These are phyloP conservation scores for Penicillium waksmanii DNA, from an alignment of 495 filamentous ascomycete genomes.

Conservation along the genomic window DNA sequence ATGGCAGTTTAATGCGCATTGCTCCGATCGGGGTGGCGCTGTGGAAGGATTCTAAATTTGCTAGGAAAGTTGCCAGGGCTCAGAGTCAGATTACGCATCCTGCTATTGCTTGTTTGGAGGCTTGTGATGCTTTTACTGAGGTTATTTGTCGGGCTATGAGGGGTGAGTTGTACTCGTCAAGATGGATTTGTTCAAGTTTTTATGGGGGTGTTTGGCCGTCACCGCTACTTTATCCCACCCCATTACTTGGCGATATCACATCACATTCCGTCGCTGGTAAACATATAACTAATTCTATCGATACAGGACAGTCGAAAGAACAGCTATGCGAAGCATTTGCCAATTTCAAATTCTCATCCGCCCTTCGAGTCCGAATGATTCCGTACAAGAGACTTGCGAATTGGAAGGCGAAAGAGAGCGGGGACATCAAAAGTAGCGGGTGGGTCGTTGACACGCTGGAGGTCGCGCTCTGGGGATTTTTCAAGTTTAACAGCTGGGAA, in stretches of 20 bases:
- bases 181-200: too few species aligned
- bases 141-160: slow-evolving; percentile 31
- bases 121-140: slow-evolving; percentile 45
- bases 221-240: neutral
- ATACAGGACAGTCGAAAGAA: slow-evolving; percentile 27
- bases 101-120: slow-evolving; percentile 40
- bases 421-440: slow-evolving; percentile 39
- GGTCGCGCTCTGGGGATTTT: slow-evolving; percentile 52
- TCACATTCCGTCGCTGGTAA: neutral
- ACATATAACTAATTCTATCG: neutral
- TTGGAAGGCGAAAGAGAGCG: slow-evolving; percentile 21
- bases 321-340: slow-evolving; percentile 18
- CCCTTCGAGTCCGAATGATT: slow-evolving; percentile 26
- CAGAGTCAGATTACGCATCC: slow-evolving; percentile 47
- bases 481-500: slow-evolving; percentile 40
- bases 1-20: slow-evolving; percentile 53
- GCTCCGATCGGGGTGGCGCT: slow-evolving; percentile 39
- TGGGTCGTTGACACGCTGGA: slow-evolving; percentile 54
- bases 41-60: slow-evolving; percentile 26
- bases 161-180: too few species aligned
- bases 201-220: neutral
- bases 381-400: slow-evolving; percentile 19
- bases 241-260: neutral
- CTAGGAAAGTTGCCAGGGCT: slow-evolving; percentile 29
- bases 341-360: slow-evolving; percentile 21